Evolutionary conservation across 176 grass and related monocot genomes (phyloP).

Genomic region (Chloris gayana): DNA sequence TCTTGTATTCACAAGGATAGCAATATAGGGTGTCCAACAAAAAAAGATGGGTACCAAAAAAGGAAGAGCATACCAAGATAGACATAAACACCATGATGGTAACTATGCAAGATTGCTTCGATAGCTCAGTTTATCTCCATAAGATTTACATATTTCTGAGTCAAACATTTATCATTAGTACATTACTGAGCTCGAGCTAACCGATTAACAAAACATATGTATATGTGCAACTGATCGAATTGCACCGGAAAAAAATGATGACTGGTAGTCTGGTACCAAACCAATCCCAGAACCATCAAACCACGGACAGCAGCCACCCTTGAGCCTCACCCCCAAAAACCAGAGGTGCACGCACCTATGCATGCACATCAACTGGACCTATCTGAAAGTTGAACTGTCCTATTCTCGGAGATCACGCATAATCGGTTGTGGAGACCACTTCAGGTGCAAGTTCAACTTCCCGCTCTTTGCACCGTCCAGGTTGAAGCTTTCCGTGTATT

Average conservation of each 20-base stretch:
- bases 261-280: conserved; percentile 8
- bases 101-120: not conserved
- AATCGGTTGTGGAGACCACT: conserved; percentile 78
- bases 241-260: conserved; percentile 36
- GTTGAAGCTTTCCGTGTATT: conserved; percentile 67
- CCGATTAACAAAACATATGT: not conserved
- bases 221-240: conserved; percentile 24
- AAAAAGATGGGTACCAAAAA: too few relatives aligned
- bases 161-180: not conserved
- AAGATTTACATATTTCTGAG: conserved; percentile 29
- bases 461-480: conserved; percentile 84
- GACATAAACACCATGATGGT: not conserved
- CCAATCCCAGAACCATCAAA: conserved; percentile 8
- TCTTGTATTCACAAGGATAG: not conserved
- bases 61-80: too few relatives aligned
- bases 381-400: conserved; percentile 31
- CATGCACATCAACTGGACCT: not conserved
- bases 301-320: not conserved
- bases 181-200: conserved; percentile 14
- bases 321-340: not conserved
- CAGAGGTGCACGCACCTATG: not conserved
- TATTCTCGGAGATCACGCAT: conserved; percentile 49
- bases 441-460: conserved; percentile 82
- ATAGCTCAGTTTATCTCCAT: not conserved
- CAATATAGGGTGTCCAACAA: too few relatives aligned